phyloP scores from a whole-genome alignment of 1,284 basidiomycete genomes.

The Ceratobasidium sp. region DNA sequence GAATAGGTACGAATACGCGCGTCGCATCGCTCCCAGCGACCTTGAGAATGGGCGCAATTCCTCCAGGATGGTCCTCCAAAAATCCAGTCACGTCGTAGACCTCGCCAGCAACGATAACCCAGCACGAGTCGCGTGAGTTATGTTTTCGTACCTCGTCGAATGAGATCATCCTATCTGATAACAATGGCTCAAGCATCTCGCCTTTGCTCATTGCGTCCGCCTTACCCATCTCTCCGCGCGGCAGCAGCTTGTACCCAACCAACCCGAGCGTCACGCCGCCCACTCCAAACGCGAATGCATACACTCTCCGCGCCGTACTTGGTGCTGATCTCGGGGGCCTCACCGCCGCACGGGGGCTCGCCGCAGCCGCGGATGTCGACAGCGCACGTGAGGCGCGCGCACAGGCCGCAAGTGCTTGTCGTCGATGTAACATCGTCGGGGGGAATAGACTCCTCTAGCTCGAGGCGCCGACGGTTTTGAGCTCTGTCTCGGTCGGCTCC shows the following conservation, averaged over 20 bases:
- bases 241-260: conserved; percentile 36
- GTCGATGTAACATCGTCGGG: conserved; percentile 30
- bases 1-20: conserved; percentile 58
- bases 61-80: conserved; percentile 70
- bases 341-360: conserved; percentile 22
- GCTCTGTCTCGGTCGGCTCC: conserved; percentile 1
- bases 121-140: conserved; percentile 69
- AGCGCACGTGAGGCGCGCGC: neutral
- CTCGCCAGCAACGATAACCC: conserved; percentile 85
- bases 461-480: conserved; percentile 20
- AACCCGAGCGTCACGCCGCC: conserved; percentile 39
- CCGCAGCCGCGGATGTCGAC: conserved; percentile 26
- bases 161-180: conserved; percentile 53
- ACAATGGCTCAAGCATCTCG: neutral
- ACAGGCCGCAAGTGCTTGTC: conserved; percentile 20
- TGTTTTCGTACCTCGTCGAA: conserved; percentile 68
- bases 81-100: conserved; percentile 92
- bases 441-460: neutral
- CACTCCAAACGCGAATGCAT: conserved; percentile 44
- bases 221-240: conserved; percentile 1
- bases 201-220: neutral
- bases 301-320: conserved; percentile 21
- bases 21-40: conserved; percentile 70
- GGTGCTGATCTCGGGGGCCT: neutral
- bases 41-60: conserved; percentile 64